Evolutionary conservation across 176 grass and related monocot species (phyloP), one percentile per base, ranked within the genome.

Genomic region (Lolium perenne): DNA sequence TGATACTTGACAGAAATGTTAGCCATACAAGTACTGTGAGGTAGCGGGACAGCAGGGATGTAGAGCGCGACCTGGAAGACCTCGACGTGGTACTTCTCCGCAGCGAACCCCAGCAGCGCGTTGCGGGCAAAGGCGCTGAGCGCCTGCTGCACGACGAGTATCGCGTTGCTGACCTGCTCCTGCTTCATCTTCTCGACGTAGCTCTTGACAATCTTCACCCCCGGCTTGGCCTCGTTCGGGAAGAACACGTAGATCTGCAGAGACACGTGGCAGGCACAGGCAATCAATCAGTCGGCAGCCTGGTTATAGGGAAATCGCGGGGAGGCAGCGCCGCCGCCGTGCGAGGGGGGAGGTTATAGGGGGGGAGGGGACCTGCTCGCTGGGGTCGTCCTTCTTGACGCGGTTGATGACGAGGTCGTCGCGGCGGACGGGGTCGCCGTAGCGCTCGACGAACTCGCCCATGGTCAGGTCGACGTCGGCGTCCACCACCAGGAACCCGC

Each of bases 101-200:
- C 88, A 60, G 92, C 85, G 20, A 79, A 41, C 25, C 91, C 92
- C 50, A 74, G 86, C 88, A 97, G 50, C 18, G 74, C 74, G 38
- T 74, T 89, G 71, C 81, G 91, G 0, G 95, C 92, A 50, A 94
- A 93, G n/a, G 95, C 76, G 58, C 83, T 97, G 25, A 94, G 88
- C 41, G 89, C 89, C 64, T 93, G 86, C 88, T 92, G 92, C 69
- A 91, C 95, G 20, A 97, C 88, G 60, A 97, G 87, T 70, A 97
- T 94, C 69, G 81, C 90, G 21, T 63, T 85, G 62, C 9, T 76
- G 8, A 94, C 95, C 57, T 71, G 82, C 69, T 94, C 95, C 48
- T 84, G 56, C 86, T 97, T 97, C 95, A 97, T 93, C 86, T 80
- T 94, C 32, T 97, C 95, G 49, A 92, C 82, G 71, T 93, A 97